Base-by-base conservation (phyloP, 805 yeast genomes). In the Candida montana region DNA sequence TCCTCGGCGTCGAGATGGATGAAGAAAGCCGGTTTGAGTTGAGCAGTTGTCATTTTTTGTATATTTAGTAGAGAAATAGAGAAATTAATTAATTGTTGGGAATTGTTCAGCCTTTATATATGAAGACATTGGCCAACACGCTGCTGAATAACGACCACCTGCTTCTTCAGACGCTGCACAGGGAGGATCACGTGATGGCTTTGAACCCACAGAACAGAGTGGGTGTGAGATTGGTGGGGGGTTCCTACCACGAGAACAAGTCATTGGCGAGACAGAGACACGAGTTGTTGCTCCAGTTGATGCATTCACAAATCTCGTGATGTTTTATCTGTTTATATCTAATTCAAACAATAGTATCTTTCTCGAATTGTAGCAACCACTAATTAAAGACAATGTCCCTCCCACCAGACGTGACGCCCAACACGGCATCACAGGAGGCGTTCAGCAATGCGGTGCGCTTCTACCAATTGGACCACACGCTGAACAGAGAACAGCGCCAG, bases 381-480 rank as follows among this genome's bases (percentile, higher is more conserved):
- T 13, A 26, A 26, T 11, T 13, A 26, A 26, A 5, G 5, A 7
- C 29, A 26, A 26, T 26, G 29, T 9, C 29, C 7, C 6, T 26
- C 6, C 40, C 40, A n/a, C 35, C 40, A 31, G 40, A 37, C 17
- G 31, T 24, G 16, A 23, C 13, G n/a, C 35, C 31, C 1, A 37
- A 37, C n/a, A 15, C 29, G 4, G 23, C 28, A 9, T 41, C 44
- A 7, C 38, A 33, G 31, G 27, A 7, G 5, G 74, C 74, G 2
- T 67, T 65, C 44, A 48, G 63, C 12, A 51, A 57, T n/a, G 77
- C 78, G 3, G 57, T 69, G 40, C 58, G 63, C 23, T 75, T 77
- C 52, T 73, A 75, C 46, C 73, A 74, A 31, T 64, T 63, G 30
- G 83, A 77, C 46, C 69, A 67, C 29, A 54, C 47, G 5, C 53